Evolutionary conservation across 176 grass and related monocot genomes (phyloP).

Genomic region (Calamus simplicifolius): DNA sequence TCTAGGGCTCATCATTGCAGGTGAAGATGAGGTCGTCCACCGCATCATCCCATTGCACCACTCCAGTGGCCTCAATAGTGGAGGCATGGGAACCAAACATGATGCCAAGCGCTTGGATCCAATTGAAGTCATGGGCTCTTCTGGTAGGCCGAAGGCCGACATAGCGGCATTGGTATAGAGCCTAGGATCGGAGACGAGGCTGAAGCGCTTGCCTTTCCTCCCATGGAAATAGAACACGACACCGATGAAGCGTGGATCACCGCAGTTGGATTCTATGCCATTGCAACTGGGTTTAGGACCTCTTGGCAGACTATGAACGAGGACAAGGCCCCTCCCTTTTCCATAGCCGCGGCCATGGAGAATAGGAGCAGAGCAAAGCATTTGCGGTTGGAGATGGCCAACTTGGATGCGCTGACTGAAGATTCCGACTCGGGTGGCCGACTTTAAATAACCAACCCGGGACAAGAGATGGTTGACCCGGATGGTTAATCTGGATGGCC

Average conservation of each 20-base stretch:
- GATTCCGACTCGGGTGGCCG: too few species aligned
- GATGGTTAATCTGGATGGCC: too few species aligned
- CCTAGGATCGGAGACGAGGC: slow-evolving; percentile 15
- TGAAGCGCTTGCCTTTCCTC: slow-evolving; percentile 18
- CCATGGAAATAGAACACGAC: slow-evolving; percentile 35
- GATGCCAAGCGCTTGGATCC: slow-evolving; percentile 37
- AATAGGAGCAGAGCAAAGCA: too few species aligned
- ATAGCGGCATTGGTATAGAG: slow-evolving; percentile 36
- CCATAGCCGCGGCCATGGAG: too few species aligned
- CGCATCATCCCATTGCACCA: slow-evolving; percentile 12
- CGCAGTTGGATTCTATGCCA: slow-evolving; percentile 24
- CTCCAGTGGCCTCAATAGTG: slow-evolving; percentile 8
- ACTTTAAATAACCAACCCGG: too few species aligned
- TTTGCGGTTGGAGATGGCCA: too few species aligned
- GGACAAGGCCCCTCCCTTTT: too few species aligned
- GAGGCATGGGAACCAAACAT: slow-evolving; percentile 13
- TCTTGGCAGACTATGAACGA: too few species aligned
- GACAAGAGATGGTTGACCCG: too few species aligned
- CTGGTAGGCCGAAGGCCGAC: slow-evolving; percentile 28
- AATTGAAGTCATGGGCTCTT: slow-evolving; percentile 32
- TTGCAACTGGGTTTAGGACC: too few species aligned
- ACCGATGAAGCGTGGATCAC: slow-evolving; percentile 35
- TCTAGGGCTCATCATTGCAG: neutral
- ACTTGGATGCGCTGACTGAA: too few species aligned
- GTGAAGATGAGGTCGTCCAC: slow-evolving; percentile 21